Evolutionary conservation across 2,329 filamentous ascomycete genomes (phyloP).

Genomic region (Neofusicoccum parvum): DNA sequence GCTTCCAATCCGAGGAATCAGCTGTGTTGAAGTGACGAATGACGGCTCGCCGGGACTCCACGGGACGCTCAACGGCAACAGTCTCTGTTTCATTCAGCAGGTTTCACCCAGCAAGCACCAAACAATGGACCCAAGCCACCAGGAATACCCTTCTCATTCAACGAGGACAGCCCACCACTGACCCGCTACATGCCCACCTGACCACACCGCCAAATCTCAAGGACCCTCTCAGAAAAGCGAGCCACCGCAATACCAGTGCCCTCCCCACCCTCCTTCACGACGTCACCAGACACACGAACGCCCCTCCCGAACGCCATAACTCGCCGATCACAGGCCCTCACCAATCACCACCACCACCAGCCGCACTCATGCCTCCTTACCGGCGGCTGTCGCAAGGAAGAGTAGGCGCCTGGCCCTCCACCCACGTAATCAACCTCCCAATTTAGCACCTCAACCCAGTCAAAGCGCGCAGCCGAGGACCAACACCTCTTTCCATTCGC

Average conservation of each 20-base stretch:
- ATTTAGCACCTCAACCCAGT: neutral
- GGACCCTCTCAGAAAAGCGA: neutral
- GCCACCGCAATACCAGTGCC: too few relatives aligned
- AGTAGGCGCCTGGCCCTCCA: neutral
- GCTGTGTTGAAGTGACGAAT: constrained; percentile 1
- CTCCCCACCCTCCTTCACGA: neutral
- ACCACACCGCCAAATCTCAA: neutral
- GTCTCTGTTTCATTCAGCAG: neutral
- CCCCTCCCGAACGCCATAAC: neutral
- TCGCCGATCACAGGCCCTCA: neutral
- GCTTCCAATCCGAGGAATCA: neutral
- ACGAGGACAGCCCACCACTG: neutral
- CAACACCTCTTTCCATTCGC: neutral
- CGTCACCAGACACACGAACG: constrained; percentile 1
- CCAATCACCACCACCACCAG: neutral
- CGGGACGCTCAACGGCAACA: neutral
- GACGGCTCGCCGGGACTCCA: neutral
- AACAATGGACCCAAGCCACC: neutral
- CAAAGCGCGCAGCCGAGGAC: neutral
- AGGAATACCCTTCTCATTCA: neutral
- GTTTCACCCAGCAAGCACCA: neutral
- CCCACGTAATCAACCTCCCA: constrained; percentile 1
- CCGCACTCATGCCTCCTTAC: neutral
- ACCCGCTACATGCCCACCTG: constrained; percentile 3
- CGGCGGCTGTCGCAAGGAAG: neutral